phyloP scores from a whole-genome alignment of 2,329 filamentous ascomycete genomes.

The Ampelomyces quisqualis region DNA sequence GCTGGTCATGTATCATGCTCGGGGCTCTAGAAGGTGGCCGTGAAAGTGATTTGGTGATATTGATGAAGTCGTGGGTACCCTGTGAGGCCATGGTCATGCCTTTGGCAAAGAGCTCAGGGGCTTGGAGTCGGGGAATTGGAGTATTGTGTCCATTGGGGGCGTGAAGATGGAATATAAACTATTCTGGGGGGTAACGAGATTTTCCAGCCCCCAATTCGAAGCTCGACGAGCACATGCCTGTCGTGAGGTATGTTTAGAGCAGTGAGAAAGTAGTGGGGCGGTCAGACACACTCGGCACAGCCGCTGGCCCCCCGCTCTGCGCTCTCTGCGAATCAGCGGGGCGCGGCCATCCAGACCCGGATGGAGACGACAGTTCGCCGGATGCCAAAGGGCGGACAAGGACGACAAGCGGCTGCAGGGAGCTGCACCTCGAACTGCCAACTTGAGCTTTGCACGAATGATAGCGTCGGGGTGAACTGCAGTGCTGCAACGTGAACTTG shows the following conservation, averaged over 20 bases:
- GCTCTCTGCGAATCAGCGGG: conserved; percentile 25
- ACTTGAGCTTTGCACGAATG: conserved; percentile 15
- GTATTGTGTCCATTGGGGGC: conserved; percentile 33
- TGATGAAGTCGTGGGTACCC: conserved; percentile 41
- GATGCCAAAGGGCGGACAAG: conserved; percentile 28
- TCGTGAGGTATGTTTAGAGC: conserved; percentile 36
- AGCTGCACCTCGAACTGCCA: conserved; percentile 18
- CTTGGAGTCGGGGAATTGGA: conserved; percentile 12
- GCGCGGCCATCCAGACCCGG: conserved; percentile 14
- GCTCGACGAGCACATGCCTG: conserved; percentile 25
- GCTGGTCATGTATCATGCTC: conserved; percentile 37
- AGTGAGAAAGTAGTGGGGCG: conserved; percentile 39
- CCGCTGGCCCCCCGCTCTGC: conserved; percentile 31
- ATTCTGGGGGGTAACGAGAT: conserved; percentile 7
- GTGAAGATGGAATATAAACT: conserved; percentile 28
- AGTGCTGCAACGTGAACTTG: conserved; percentile 10
- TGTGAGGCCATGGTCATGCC: conserved; percentile 40
- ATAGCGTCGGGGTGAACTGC: conserved; percentile 5
- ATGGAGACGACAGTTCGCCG: conserved; percentile 11
- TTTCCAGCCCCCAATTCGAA: conserved; percentile 36
- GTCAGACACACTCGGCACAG: conserved; percentile 38
- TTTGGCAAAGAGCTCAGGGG: conserved; percentile 18
- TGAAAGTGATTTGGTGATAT: conserved; percentile 40
- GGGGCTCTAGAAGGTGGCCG: conserved; percentile 40
- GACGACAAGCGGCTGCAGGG: conserved; percentile 21